Evolutionary conservation across 169 alveolate genomes (phyloP).

Genomic region (Miamiensis avidus): DNA sequence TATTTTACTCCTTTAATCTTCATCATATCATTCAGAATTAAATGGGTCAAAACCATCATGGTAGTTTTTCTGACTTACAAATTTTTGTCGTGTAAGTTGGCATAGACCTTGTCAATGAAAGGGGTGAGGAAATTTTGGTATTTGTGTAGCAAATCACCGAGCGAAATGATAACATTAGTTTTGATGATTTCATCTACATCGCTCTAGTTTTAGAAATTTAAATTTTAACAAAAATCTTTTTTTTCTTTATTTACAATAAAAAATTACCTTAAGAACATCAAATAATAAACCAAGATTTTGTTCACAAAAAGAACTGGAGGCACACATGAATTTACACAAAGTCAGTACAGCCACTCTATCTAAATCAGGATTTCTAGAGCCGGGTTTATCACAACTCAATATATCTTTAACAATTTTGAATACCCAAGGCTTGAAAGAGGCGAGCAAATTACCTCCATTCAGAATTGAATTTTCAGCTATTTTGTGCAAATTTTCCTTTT

Average conservation of each 20-base stretch:
- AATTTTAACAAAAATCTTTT: no score
- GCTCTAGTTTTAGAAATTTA: neutral
- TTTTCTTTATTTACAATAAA: neutral
- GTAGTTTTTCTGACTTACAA: constrained; percentile 70
- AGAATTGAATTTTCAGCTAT: constrained; percentile 60
- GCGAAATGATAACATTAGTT: constrained; percentile 67
- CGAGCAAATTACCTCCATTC: constrained; percentile 55
- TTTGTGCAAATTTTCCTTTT: constrained; percentile 48
- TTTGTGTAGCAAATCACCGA: constrained; percentile 79
- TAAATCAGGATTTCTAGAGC: constrained; percentile 34
- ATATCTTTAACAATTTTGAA: constrained; percentile 33
- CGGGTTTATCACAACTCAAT: constrained; percentile 29
- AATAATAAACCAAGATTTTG: constrained; percentile 59
- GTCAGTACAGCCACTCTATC: constrained; percentile 71
- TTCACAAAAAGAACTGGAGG: constrained; percentile 60
- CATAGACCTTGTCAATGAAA: constrained; percentile 54
- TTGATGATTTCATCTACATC: constrained; percentile 60
- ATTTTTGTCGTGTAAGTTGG: constrained; percentile 58
- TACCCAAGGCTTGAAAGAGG: constrained; percentile 49
- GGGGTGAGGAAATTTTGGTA: constrained; percentile 68
- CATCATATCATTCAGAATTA: constrained; percentile 81
- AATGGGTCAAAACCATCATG: constrained; percentile 77
- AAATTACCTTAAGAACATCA: constrained; percentile 49
- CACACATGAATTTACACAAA: constrained; percentile 77
- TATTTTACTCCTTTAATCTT: constrained; percentile 59